Conservation (phyloP, 2,329 filamentous ascomycete species). For the Lecanosticta acicola region DNA sequence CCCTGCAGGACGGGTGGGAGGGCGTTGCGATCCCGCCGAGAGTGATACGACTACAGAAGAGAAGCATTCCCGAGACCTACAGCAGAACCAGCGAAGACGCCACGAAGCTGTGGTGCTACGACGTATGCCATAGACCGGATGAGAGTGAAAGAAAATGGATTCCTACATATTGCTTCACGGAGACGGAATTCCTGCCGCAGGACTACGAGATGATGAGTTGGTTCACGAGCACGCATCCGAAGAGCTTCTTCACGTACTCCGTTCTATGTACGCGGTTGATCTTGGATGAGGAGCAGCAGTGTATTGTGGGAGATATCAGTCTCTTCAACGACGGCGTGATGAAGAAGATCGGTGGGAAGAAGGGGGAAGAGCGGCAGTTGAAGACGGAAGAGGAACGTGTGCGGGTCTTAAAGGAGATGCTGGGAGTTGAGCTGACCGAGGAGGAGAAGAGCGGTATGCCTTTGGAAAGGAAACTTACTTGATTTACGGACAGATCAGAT, state of each 20-base stretch:
- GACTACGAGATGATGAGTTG: slow-evolving; percentile 60
- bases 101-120: slow-evolving; percentile 43
- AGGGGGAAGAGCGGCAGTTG: slow-evolving; percentile 37
- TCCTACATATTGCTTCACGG: slow-evolving; percentile 59
- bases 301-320: slow-evolving; percentile 36
- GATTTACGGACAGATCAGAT: background rate
- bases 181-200: slow-evolving; percentile 56
- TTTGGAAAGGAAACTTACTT: slow-evolving; percentile 9
- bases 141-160: slow-evolving; percentile 46
- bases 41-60: slow-evolving; percentile 23
- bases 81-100: slow-evolving; percentile 18
- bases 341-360: slow-evolving; percentile 40
- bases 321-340: slow-evolving; percentile 43
- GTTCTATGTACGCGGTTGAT: slow-evolving; percentile 54
- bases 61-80: slow-evolving; percentile 21
- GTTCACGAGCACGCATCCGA: slow-evolving; percentile 46
- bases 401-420: slow-evolving; percentile 40
- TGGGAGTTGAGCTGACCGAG: slow-evolving; percentile 36
- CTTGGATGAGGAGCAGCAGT: slow-evolving; percentile 35
- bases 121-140: slow-evolving; percentile 28
- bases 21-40: slow-evolving; percentile 12
- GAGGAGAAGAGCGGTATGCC: slow-evolving; percentile 12
- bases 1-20: slow-evolving; percentile 30
- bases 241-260: slow-evolving; percentile 50
- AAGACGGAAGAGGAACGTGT: slow-evolving; percentile 41